Percentiles rank a stretch among this genome's conserved stretches.
Evolutionary conservation across 345 rosid species (phyloP).

Genomic region (Aquilaria yunnanensis): DNA sequence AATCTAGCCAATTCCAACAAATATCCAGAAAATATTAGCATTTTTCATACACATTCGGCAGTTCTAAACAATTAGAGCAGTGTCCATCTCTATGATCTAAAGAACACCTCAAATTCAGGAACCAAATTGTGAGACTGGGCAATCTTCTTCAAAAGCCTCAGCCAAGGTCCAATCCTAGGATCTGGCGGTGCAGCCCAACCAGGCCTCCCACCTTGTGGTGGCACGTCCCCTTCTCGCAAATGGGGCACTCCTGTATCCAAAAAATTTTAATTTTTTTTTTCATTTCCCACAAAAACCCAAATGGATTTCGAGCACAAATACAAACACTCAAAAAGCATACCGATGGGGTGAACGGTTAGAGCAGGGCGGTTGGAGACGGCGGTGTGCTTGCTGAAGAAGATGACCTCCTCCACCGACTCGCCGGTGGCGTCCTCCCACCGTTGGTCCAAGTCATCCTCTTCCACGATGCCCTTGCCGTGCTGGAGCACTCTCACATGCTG

Average conservation of each 20-base stretch:
- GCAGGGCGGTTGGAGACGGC: slow-evolving; percentile 94
- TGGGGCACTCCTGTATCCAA: slow-evolving; percentile 66
- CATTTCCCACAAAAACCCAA: slow-evolving; percentile 4
- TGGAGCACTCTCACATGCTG: slow-evolving; percentile 55
- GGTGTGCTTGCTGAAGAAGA: slow-evolving; percentile 88
- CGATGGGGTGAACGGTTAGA: slow-evolving; percentile 83
- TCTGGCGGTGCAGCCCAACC: slow-evolving; percentile 91
- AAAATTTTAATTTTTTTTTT: neutral
- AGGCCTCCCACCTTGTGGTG: slow-evolving; percentile 85
- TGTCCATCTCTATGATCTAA: neutral
- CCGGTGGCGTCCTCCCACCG: slow-evolving; percentile 87
- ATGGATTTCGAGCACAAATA: neutral
- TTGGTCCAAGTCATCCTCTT: slow-evolving; percentile 69
- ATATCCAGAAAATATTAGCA: neutral
- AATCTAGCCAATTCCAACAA: slow-evolving; percentile 35
- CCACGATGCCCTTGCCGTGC: slow-evolving; percentile 55
- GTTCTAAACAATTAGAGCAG: neutral
- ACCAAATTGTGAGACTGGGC: slow-evolving; percentile 64
- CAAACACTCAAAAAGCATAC: slow-evolving; percentile 17
- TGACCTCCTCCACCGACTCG: slow-evolving; percentile 71
- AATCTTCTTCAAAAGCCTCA: slow-evolving; percentile 60
- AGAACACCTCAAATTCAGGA: slow-evolving; percentile 91
- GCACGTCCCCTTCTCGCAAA: slow-evolving; percentile 63
- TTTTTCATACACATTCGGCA: neutral
- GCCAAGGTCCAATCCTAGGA: slow-evolving; percentile 93